Evolutionary conservation across 148 eudicot species (phyloP).

Genomic region (Simmondsia chinensis): DNA sequence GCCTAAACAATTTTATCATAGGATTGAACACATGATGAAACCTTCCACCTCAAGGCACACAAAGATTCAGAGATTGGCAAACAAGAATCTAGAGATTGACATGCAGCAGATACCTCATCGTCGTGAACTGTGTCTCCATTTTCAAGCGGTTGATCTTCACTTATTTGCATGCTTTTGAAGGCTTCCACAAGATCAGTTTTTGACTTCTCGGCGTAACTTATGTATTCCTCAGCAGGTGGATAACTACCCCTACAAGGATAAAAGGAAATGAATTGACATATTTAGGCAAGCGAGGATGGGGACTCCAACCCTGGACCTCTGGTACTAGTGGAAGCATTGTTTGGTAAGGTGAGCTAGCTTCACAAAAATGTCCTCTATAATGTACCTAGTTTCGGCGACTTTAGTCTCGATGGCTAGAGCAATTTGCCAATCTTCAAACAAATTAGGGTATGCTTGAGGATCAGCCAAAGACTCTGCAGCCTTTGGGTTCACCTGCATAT

Average conservation of each 20-base stretch:
- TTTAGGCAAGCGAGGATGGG: too few relatives aligned
- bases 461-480: constrained; percentile 98
- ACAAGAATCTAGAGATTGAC: not conserved
- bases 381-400: constrained; percentile 75
- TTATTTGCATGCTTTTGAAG: constrained; percentile 77
- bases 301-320: too few relatives aligned
- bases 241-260: constrained; percentile 43
- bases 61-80: not conserved
- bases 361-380: too few relatives aligned
- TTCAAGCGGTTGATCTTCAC: constrained; percentile 74
- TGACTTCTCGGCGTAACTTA: constrained; percentile 57
- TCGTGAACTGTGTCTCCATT: constrained; percentile 72
- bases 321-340: too few relatives aligned
- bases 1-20: too few relatives aligned
- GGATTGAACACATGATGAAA: too few relatives aligned
- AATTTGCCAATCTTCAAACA: constrained; percentile 96
- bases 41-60: too few relatives aligned
- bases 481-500: constrained; percentile 82
- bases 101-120: constrained; percentile 56
- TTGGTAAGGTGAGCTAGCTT: too few relatives aligned
- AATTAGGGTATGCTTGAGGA: constrained; percentile 87
- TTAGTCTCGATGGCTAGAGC: constrained; percentile 81
- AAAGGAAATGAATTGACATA: constrained; percentile 6
- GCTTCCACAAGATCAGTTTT: constrained; percentile 76
- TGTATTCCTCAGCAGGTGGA: constrained; percentile 83